Evolutionary conservation across 768 basidiomycete species (phyloP).

Genomic region (Amylocystis lapponica): DNA sequence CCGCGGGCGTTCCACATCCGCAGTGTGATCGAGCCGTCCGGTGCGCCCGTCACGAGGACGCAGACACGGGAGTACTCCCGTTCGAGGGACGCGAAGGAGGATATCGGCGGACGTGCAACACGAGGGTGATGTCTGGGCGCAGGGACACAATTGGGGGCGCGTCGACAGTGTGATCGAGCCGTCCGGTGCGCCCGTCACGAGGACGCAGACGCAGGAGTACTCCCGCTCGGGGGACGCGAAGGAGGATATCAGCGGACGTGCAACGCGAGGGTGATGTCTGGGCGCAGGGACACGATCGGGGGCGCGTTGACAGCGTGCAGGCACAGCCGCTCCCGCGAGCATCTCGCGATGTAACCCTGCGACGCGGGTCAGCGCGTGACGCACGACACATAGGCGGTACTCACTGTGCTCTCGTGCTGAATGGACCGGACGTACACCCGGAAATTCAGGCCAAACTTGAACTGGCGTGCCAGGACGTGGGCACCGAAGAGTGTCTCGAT

Average conservation of each 20-base stretch:
- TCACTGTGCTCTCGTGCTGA: slow-evolving; percentile 83
- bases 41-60: slow-evolving; percentile 73
- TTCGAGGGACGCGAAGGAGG: slow-evolving; percentile 81
- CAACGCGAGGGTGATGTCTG: slow-evolving; percentile 40
- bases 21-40: slow-evolving; percentile 73
- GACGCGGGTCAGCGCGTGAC: slow-evolving; percentile 3
- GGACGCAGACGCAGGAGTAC: slow-evolving; percentile 67
- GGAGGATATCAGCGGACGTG: slow-evolving; percentile 54
- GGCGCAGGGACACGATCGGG: slow-evolving; percentile 65
- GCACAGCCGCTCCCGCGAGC: slow-evolving; percentile 63
- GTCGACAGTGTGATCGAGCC: slow-evolving; percentile 77
- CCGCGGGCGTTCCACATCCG: slow-evolving; percentile 75
- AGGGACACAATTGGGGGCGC: too few relatives aligned
- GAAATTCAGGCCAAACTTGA: slow-evolving; percentile 84
- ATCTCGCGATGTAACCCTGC: slow-evolving; percentile 86
- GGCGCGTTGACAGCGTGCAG: slow-evolving; percentile 86
- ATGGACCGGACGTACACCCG: slow-evolving; percentile 78
- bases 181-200: slow-evolving; percentile 77
- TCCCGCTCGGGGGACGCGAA: slow-evolving; percentile 88
- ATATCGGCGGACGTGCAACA: slow-evolving; percentile 49
- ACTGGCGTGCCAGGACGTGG: too few relatives aligned
- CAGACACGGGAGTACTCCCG: slow-evolving; percentile 79
- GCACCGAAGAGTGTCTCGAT: too few relatives aligned
- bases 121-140: slow-evolving; percentile 37
- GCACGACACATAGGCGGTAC: slow-evolving; percentile 20